Percentiles rank a stretch among this genome's conserved stretches.
Conservation (phyloP, 139 green algal species). For the Klebsormidium nitens region DNA sequence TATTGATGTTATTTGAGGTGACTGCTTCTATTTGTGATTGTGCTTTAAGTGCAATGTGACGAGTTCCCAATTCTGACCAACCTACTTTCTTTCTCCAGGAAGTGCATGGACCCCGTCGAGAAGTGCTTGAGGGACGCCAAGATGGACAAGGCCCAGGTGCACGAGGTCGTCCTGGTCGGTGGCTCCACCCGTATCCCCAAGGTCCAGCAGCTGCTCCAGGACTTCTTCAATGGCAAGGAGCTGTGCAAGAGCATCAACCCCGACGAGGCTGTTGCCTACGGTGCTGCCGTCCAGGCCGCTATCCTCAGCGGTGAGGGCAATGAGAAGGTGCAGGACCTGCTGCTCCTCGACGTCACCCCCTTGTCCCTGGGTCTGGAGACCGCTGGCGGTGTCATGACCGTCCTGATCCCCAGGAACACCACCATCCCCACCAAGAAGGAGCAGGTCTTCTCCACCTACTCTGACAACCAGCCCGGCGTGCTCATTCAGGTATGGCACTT, state of each 20-base stretch:
- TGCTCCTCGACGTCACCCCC: conserved; percentile 95
- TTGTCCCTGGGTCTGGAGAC: conserved; percentile 96
- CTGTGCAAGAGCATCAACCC: conserved; percentile 99
- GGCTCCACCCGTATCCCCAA: conserved; percentile 97
- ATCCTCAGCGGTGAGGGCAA: conserved; percentile 88
- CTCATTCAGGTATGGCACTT: conserved; percentile 87
- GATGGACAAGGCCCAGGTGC: conserved; percentile 76
- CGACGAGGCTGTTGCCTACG: conserved; percentile 97
- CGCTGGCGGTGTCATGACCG: conserved; percentile 82
- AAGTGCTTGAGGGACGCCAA: conserved; percentile 84
- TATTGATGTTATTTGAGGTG: no score
- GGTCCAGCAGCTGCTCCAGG: conserved; percentile 92
- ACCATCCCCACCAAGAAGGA: conserved; percentile 99
- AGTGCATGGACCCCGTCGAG: conserved; percentile 99
- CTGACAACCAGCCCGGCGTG: conserved; percentile 97
- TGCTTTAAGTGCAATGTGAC: no score
- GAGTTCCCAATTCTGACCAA: no score
- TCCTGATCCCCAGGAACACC: conserved; percentile 94
- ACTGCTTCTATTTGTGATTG: no score
- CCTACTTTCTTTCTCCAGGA: no score
- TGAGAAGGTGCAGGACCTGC: conserved; percentile 96
- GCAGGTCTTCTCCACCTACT: conserved; percentile 98
- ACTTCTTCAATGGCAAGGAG: conserved; percentile 99
- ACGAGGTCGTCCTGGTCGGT: conserved; percentile 92
- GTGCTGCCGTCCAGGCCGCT: conserved; percentile 89